A percentile compares a stretch with the other conserved stretches of the same genome.
phyloP scores from a whole-genome alignment of 176 grass and related monocot species.

The Pontederia paniculata region DNA sequence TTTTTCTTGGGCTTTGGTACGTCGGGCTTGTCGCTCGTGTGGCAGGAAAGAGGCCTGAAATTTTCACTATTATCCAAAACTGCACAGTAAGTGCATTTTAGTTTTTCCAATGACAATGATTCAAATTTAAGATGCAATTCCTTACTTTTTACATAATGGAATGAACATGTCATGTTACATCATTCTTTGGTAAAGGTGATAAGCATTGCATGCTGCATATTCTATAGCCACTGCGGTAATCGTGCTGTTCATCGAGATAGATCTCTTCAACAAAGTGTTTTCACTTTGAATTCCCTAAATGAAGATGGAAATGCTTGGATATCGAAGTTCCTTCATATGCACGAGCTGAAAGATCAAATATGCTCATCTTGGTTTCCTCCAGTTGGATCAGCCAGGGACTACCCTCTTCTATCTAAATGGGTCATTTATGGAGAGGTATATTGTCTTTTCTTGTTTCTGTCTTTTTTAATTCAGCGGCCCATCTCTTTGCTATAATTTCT shows the following conservation, averaged over 20 bases:
- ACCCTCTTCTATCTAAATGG: conserved; percentile 84
- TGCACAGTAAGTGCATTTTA: conserved; percentile 55
- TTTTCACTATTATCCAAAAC: conserved; percentile 85
- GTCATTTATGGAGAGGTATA: conserved; percentile 89
- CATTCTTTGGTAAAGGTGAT: conserved; percentile 43
- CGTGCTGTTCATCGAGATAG: conserved; percentile 53
- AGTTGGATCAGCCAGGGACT: conserved; percentile 86
- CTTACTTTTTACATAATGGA: no score
- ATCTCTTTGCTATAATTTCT: conserved; percentile 20
- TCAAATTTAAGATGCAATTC: no score
- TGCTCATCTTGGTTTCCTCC: conserved; percentile 95
- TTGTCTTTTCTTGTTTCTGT: conserved; percentile 7
- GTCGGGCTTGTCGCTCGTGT: conserved; percentile 71
- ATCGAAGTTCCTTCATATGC: conserved; percentile 70
- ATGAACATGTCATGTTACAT: background rate
- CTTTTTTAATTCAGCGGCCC: conserved; percentile 3
- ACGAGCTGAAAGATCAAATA: conserved; percentile 85
- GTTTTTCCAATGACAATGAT: background rate
- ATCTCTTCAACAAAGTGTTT: conserved; percentile 35
- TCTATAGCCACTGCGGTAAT: conserved; percentile 87
- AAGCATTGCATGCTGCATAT: conserved; percentile 87
- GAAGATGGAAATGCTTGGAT: conserved; percentile 59
- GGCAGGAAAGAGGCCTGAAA: conserved; percentile 71
- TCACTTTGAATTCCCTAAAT: conserved; percentile 35
- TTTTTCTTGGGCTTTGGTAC: conserved; percentile 97